Evolutionary conservation across 345 rosid species (phyloP).

Genomic region (Eucalyptus lansdowneana): DNA sequence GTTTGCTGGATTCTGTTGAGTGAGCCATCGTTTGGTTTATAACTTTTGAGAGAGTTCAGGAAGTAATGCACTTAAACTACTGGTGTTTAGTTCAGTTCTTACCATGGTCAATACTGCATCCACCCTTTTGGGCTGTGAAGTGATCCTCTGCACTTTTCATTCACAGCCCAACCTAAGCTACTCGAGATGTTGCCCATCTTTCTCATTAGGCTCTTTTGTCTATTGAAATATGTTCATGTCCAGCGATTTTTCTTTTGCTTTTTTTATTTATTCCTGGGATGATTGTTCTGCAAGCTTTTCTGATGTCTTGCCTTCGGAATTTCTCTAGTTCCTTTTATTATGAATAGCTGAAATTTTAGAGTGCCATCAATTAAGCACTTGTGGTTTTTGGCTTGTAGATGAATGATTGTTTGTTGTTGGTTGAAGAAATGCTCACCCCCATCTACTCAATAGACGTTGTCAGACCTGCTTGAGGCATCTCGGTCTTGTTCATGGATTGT

Average conservation of each 20-base stretch:
- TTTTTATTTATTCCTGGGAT: background rate
- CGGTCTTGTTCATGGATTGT: background rate
- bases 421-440: background rate
- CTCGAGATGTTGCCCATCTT: background rate
- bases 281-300: background rate
- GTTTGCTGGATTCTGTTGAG: background rate
- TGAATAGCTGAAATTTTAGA: background rate
- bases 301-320: background rate
- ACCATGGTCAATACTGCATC: background rate
- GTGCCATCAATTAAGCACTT: background rate
- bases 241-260: background rate
- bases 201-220: background rate
- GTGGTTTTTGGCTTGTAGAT: conserved; percentile 34
- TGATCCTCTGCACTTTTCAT: background rate
- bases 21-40: background rate
- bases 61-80: background rate
- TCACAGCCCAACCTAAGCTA: background rate
- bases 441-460: background rate
- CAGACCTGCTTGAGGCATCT: background rate
- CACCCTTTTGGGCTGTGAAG: background rate
- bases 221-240: background rate
- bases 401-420: conserved; percentile 34
- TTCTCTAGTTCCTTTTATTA: background rate
- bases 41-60: background rate
- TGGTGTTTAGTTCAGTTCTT: background rate